Base-by-base conservation (phyloP, 2,329 filamentous ascomycete genomes). In the Monosporascus sp. region DNA sequence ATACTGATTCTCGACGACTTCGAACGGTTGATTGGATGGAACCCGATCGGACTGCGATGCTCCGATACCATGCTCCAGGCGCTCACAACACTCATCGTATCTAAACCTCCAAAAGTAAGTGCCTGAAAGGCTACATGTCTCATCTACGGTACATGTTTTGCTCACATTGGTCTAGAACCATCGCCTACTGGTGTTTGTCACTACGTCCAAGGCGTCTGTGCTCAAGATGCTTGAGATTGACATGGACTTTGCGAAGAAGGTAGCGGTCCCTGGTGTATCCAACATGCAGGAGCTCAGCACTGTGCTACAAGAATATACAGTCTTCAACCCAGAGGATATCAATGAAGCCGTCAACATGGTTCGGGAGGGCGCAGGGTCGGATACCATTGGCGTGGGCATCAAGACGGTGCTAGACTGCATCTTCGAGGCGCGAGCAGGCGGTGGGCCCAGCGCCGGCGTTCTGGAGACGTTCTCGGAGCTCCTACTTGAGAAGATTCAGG, bases 1-100 rank as follows among this genome's bases (percentile, higher is more conserved):
- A 84, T 96, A 49, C 80, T 99, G 18, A 90, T 99, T 8, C 79
- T 97, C 24, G 94, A 97, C 69, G 89, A 94, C 62, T 88, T 99
- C 61, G 94, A 97, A 72, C 80, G 88, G 57, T 82, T 97, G 51
- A 88, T 97, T 61, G 93, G 96, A 66, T 99, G 90, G 89, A 91
- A 93, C 42, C 89, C 90, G 1, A 90, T 97, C 49, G 94, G 94
- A 2, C 86, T 88, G 37, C 85, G 92, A 46, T 96, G 96, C 75
- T 93, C 88, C 64, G 95, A 90, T 66, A 81, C 80, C 6, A 88
- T 96, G 47, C 78, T 96, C 20, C 86, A 90, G 59, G 85, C 89
- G 15, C 73, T 96, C 51, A 88, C 89, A 66, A 88, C 89, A 5
- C 74, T 95, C 44, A 78, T 96, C 52, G 79, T 83, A 54, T 89